Conservation (phyloP, 345 rosid genomes). For the Citrus mangshanensis region DNA sequence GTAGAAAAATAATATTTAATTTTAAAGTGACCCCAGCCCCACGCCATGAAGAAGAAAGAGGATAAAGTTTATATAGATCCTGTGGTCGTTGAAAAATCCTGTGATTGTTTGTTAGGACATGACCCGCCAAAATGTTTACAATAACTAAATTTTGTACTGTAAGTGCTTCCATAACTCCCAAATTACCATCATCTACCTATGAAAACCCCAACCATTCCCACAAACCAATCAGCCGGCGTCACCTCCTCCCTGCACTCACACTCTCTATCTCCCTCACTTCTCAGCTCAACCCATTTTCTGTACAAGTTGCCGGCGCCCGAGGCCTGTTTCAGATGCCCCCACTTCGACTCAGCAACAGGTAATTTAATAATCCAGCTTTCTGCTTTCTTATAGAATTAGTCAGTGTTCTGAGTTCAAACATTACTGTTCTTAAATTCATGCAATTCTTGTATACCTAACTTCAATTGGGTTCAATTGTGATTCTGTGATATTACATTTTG, state of each 20-base stretch:
- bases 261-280: constrained; percentile 26
- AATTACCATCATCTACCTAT: constrained; percentile 5
- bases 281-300: not conserved
- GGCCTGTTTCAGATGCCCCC: constrained; percentile 82
- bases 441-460: not conserved
- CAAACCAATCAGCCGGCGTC: constrained; percentile 40
- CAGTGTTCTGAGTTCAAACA: not conserved
- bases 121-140: constrained; percentile 5
- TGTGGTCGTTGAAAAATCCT: not conserved
- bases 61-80: not conserved
- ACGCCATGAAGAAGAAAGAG: not conserved
- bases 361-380: not conserved
- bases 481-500: not conserved
- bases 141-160: not conserved
- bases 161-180: not conserved
- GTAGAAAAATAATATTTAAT: not conserved
- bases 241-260: constrained; percentile 36
- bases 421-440: not conserved
- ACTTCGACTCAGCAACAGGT: constrained; percentile 54
- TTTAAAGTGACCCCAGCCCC: not conserved
- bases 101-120: not conserved
- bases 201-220: constrained; percentile 10
- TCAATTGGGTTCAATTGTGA: not conserved
- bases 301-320: constrained; percentile 37
- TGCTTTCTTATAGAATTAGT: not conserved